phyloP scores from a whole-genome alignment of 352 stramenopile species.

The Blastocystis sp. region DNA sequence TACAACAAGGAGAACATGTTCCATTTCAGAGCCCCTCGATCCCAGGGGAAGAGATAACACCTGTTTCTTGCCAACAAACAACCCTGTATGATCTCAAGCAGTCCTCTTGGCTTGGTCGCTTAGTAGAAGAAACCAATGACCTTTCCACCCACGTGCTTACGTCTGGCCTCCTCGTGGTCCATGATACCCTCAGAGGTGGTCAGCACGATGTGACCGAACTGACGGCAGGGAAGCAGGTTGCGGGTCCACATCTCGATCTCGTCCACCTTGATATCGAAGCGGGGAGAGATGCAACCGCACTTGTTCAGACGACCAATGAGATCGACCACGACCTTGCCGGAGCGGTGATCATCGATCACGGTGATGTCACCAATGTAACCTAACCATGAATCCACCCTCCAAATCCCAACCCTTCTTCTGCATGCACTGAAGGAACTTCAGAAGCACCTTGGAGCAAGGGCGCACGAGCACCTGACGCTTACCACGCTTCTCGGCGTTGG shows the following conservation, averaged over 20 bases:
- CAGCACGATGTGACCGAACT: slow-evolving; percentile 91
- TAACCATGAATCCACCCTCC: slow-evolving; percentile 75
- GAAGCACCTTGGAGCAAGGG: slow-evolving; percentile 98
- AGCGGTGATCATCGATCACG: slow-evolving; percentile 98
- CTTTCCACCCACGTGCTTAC: slow-evolving; percentile 99
- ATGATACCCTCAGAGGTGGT: slow-evolving; percentile 90
- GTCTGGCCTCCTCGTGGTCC: slow-evolving; percentile 92
- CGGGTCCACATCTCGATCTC: slow-evolving; percentile 99
- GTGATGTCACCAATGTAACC: slow-evolving; percentile 99
- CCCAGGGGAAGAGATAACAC: not conserved
- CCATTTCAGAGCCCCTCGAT: not conserved
- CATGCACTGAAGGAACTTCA: slow-evolving; percentile 99
- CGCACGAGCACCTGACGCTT: slow-evolving; percentile 98
- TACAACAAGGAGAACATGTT: slow-evolving; percentile 20
- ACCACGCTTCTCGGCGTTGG: slow-evolving; percentile 99
- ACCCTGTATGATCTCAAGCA: slow-evolving; percentile 1
- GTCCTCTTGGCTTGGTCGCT: slow-evolving; percentile 50
- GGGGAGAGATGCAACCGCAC: slow-evolving; percentile 97
- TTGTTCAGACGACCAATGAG: slow-evolving; percentile 99
- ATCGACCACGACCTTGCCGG: slow-evolving; percentile 97
- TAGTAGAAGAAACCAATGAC: slow-evolving; percentile 99
- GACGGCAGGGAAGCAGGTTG: slow-evolving; percentile 94
- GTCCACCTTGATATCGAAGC: slow-evolving; percentile 93
- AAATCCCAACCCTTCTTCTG: slow-evolving; percentile 92
- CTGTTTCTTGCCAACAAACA: slow-evolving; percentile 30